Percentiles rank a stretch among this genome's conserved stretches.
These are phyloP conservation scores for Suhomyces terraborum DNA, from an alignment of 1,139 yeast species.

Conservation along the genomic window DNA sequence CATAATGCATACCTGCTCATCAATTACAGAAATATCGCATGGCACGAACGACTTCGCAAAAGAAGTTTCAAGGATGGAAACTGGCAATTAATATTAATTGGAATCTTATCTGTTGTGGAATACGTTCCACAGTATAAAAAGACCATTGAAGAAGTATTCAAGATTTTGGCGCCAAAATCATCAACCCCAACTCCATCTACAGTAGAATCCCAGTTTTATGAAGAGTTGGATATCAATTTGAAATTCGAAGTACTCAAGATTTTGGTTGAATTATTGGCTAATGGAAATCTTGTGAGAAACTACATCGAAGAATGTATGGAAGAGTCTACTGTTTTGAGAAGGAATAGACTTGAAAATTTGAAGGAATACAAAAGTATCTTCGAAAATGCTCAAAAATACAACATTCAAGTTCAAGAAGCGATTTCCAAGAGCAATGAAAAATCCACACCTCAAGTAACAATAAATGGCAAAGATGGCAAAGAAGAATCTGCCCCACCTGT, in stretches of 20 bases:
- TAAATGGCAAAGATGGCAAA: constrained; percentile 5
- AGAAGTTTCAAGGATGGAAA: constrained; percentile 81
- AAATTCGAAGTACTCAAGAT: constrained; percentile 57
- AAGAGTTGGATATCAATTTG: constrained; percentile 46
- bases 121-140: constrained; percentile 56
- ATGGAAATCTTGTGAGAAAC: constrained; percentile 59
- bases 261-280: constrained; percentile 57
- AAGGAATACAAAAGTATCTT: constrained; percentile 56
- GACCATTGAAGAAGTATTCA: constrained; percentile 48
- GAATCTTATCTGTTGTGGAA: constrained; percentile 64
- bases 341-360: constrained; percentile 67
- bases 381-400: constrained; percentile 53
- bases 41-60: constrained; percentile 77
- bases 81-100: constrained; percentile 79
- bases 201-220: constrained; percentile 54
- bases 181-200: constrained; percentile 51
- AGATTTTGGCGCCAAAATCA: constrained; percentile 58
- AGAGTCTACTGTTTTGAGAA: constrained; percentile 59
- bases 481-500: constrained; percentile 10
- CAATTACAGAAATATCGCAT: constrained; percentile 61
- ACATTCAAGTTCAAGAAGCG: constrained; percentile 38
- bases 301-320: constrained; percentile 73
- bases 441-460: constrained; percentile 1
- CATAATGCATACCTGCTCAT: constrained; percentile 60
- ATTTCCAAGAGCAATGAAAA: constrained; percentile 16